Base-by-base conservation (phyloP, 225 moss, liverwort and hornwort species). In the Polytrichum commune region DNA sequence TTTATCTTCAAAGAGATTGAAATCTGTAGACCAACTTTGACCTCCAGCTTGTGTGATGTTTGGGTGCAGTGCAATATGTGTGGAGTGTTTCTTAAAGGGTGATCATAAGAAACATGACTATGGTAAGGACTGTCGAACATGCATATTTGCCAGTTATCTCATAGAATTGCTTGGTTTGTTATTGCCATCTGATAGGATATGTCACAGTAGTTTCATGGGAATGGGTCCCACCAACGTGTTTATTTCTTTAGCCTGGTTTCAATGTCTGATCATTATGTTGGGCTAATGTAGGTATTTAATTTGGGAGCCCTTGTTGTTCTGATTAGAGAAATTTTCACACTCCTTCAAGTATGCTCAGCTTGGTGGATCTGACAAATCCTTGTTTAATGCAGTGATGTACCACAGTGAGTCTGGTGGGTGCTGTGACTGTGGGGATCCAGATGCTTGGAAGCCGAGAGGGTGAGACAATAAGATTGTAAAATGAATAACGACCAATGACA, bases 401-500 rank as follows among this genome's bases (percentile, higher is more conserved):
- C 91, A 92, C 64, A 98, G 97, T 84, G 97, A 94, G 67, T 92
- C 97, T 66, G 97, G 97, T 76, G 97, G 97, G 66, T 94, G 92
- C 75, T 98, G 97, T 76, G 97, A 98, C 75, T 98, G 97, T 60
- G 97, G 97, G 55, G 94, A 98, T 67, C 75, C 80, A 74, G 94
- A 91, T 53, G 90, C 97, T 57, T 98, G 97, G 97, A 81, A 80
- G 81, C 74, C 66, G 38, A 68, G 29, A 76, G 94, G 97, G 97
- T 98, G 76, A 83, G 78, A 46, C 13, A 46, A 46, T 46, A 46
- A 46, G 46, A 46, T 46, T 16, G 13, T 46, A 46, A 13, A 13
- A 10, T 16, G 16, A 46, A 16, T 10, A 16, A 46, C 2, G 46
- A 46, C 13, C 13, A 46, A 46, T 46, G 46, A 57, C 54, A 24